These are phyloP conservation scores for Phytophthora pinifolia DNA, from an alignment of 352 stramenopile genomes.

Conservation along the genomic window DNA sequence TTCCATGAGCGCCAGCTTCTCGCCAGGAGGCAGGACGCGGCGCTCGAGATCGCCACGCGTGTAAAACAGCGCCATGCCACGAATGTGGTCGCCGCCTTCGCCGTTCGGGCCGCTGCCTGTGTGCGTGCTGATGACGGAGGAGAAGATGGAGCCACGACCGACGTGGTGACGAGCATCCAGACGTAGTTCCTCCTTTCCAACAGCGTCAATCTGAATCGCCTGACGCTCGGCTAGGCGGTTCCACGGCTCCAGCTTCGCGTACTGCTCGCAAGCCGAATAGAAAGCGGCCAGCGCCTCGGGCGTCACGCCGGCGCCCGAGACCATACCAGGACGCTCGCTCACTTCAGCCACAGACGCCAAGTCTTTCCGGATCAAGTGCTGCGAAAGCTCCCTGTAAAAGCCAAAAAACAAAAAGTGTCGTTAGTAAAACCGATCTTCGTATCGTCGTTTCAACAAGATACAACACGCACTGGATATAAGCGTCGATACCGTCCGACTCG, in stretches of 20 bases:
- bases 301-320: slow-evolving; percentile 57
- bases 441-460: neutral
- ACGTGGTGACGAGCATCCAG: slow-evolving; percentile 66
- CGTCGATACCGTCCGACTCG: slow-evolving; percentile 83
- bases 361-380: slow-evolving; percentile 82
- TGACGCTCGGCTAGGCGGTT: slow-evolving; percentile 67
- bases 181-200: slow-evolving; percentile 54
- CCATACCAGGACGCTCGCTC: slow-evolving; percentile 65
- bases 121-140: slow-evolving; percentile 67
- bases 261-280: slow-evolving; percentile 66
- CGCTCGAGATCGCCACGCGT: slow-evolving; percentile 73
- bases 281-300: slow-evolving; percentile 57
- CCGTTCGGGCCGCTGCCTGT: slow-evolving; percentile 28
- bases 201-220: slow-evolving; percentile 76
- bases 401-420: neutral
- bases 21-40: slow-evolving; percentile 62
- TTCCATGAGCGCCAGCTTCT: slow-evolving; percentile 73
- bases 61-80: slow-evolving; percentile 80
- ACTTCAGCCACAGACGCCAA: slow-evolving; percentile 75
- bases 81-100: slow-evolving; percentile 55
- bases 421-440: neutral
- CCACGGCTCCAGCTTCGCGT: slow-evolving; percentile 71
- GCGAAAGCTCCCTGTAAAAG: slow-evolving; percentile 61
- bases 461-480: slow-evolving; percentile 72
- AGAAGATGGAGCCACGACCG: slow-evolving; percentile 62